Base-by-base conservation (phyloP, 208 protist species). In the Crithidia expoeki region DNA sequence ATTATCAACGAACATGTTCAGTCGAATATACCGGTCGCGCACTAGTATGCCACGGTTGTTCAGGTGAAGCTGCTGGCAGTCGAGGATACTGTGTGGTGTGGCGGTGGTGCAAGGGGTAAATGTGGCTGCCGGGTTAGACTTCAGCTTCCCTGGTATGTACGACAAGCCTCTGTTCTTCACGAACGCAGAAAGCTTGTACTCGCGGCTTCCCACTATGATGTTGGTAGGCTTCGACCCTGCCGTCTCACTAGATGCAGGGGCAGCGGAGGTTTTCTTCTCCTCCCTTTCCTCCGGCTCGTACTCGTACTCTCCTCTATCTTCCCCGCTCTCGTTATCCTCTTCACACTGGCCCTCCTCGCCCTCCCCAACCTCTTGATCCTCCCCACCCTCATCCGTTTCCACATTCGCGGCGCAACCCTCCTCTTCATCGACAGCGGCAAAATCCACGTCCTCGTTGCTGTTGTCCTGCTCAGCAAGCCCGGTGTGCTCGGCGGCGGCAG, bases 1-100 rank as follows among this genome's bases (percentile, higher is more conserved):
- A 53, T 88, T 90, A 33, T 92, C 68, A 7, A 89, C 62, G 33
- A 94, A 53, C 85, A 91, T 94, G 77, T 92, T 85, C 34, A 94
- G 57, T 16, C 86, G 82, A 25, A 94, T 80, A 76, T 90, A 94
- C 42, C 80, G 78, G 51, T 91, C 79, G 12, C 76, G 72, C 11
- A 94, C 52, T 21, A 90, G 56, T 17, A 94, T 64, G 17, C 75
- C 89, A 49, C 86, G 81, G 63, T 86, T 90, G 51, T 33, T 81
- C 16, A 93, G 70, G 72, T 94, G 89, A 14, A 94, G 57, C 17
- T 80, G 42, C 21, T 72, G 61, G 69, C 89, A 94, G 50, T 74
- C 57, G 33, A 92, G 76, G 7, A 94, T 80, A 49, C 83, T 85
- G 80, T 94, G 89, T 23, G 78, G 50, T 11, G 68, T 67, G 12